Evolutionary conservation across 169 alveolate genomes (phyloP), one percentile per base, ranked within the genome.

Genomic region (Cryptosporidium xiaoi): DNA sequence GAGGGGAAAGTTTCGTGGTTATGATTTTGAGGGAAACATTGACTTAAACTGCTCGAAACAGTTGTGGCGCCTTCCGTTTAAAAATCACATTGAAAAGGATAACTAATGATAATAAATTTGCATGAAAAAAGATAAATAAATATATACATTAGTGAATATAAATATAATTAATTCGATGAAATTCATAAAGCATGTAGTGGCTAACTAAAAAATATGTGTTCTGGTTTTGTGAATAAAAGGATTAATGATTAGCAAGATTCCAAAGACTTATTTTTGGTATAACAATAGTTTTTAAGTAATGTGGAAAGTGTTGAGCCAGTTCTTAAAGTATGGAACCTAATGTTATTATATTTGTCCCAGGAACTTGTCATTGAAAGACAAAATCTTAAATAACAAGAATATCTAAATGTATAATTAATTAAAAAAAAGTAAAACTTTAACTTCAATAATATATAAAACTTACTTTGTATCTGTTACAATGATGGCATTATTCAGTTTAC

Each of bases 351-450:
- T 55, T 56, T 77, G 40, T 77, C 87, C 87, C 87, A 77, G 48
- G 77, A 77, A 27, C 53, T 60, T 16, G 56, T 62, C 71, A 77
- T 56, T 20, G 87, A 34, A 2, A 77, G 69, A 53, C 87, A 77
- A 31, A 77, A 62, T 40, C 87, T 77, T 20, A 77, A 50, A n/a
- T 60, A 56, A 27, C 71, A 46, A 12, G 87, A 77, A 46, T 77
- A 58, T 13, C 87, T 77, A 60, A 2, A 7, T 20, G 12, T 53
- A 53, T 53, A 53, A 53, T 53, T n/a, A 13, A 53, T 48, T 24
- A 24, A 0, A 24, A 48, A 48, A 48, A 48, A 13, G 12, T 48
- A 10, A 13, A 48, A 16, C 55, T 48, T 16, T 20, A 10, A 58
- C 13, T 15, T 48, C 10, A 40, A 8, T 66, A 18, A 48, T 1